Percentiles rank a stretch among this genome's conserved stretches.
These are phyloP conservation scores for Babesia sp. DNA, from an alignment of 169 alveolate species.

Conservation along the genomic window DNA sequence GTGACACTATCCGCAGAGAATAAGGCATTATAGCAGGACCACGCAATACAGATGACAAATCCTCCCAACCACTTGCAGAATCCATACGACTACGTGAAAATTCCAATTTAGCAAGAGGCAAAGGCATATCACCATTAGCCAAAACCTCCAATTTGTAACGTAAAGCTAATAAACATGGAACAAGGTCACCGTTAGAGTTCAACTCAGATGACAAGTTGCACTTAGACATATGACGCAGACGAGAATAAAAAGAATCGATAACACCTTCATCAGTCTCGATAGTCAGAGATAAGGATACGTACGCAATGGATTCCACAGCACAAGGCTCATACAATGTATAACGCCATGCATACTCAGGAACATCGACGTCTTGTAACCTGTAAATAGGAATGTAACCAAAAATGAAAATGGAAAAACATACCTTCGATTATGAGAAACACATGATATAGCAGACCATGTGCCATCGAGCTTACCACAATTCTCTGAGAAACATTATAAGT, in stretches of 20 bases:
- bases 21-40: background rate
- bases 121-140: background rate
- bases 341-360: slow-evolving; percentile 35
- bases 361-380: slow-evolving; percentile 1
- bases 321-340: background rate
- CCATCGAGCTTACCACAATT: slow-evolving; percentile 14
- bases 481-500: background rate
- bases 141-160: background rate
- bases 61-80: slow-evolving; percentile 12
- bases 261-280: slow-evolving; percentile 1
- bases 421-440: background rate
- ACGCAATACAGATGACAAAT: background rate
- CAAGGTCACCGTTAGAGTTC: background rate
- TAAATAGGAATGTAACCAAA: background rate
- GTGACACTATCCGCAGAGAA: slow-evolving; percentile 17
- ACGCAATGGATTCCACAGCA: background rate
- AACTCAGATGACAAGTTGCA: background rate
- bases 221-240: background rate
- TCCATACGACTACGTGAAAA: slow-evolving; percentile 6
- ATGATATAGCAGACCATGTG: slow-evolving; percentile 7
- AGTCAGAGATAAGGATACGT: background rate
- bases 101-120: slow-evolving; percentile 5
- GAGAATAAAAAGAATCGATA: slow-evolving; percentile 11
- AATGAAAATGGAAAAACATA: background rate
- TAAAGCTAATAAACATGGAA: background rate